Evolutionary conservation across 2,329 filamentous ascomycete species (phyloP).

Genomic region (Aureobasidium namibiae): DNA sequence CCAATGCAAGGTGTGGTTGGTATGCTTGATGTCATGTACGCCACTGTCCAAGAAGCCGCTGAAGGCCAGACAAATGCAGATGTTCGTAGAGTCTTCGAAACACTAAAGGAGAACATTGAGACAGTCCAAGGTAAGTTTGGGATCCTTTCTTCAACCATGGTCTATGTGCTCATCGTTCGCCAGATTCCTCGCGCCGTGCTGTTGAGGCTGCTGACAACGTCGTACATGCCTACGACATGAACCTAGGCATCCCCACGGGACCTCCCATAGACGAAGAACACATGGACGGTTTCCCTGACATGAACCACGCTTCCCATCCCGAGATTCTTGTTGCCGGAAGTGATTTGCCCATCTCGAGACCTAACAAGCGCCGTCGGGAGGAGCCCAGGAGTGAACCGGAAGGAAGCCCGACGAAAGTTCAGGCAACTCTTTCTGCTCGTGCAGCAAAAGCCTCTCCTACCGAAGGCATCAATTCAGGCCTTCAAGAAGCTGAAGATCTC

Average conservation of each 20-base stretch:
- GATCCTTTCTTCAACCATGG: neutral
- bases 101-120: slow-evolving; percentile 61
- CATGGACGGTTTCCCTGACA: neutral
- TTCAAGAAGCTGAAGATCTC: slow-evolving; percentile 22
- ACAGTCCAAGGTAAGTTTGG: slow-evolving; percentile 52
- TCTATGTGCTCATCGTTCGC: slow-evolving; percentile 14
- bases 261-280: slow-evolving; percentile 17
- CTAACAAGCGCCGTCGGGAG: slow-evolving; percentile 37
- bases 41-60: slow-evolving; percentile 59
- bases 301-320: slow-evolving; percentile 22
- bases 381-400: slow-evolving; percentile 20
- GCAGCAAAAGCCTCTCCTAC: slow-evolving; percentile 18
- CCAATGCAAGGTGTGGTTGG: slow-evolving; percentile 70
- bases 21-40: slow-evolving; percentile 70
- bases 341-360: slow-evolving; percentile 31
- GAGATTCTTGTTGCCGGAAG: slow-evolving; percentile 37
- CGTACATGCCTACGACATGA: slow-evolving; percentile 66
- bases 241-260: slow-evolving; percentile 64
- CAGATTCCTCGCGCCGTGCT: slow-evolving; percentile 61
- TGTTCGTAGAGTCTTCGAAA: slow-evolving; percentile 49
- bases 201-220: slow-evolving; percentile 70
- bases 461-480: slow-evolving; percentile 20
- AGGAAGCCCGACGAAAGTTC: slow-evolving; percentile 20
- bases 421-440: slow-evolving; percentile 17
- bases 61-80: slow-evolving; percentile 44